These are phyloP conservation scores for Paraglomus occultum DNA, from an alignment of 192 early-diverging fungal genomes.

Conservation along the genomic window DNA sequence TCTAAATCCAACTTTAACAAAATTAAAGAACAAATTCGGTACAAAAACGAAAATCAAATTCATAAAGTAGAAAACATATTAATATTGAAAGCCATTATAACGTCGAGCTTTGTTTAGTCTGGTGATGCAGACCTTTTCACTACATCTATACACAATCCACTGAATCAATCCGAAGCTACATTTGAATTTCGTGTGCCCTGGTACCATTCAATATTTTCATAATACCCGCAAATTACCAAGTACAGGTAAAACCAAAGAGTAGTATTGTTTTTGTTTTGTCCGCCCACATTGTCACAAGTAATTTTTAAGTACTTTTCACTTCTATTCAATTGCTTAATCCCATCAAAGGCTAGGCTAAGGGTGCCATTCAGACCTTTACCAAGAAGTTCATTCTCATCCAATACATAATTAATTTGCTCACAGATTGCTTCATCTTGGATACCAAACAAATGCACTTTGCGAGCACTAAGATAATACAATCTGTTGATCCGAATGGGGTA, in stretches of 20 bases:
- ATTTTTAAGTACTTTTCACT: slow-evolving; percentile 31
- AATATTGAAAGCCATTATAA: too few relatives aligned
- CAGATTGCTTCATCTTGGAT: slow-evolving; percentile 26
- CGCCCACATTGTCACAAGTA: slow-evolving; percentile 25
- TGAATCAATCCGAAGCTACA: slow-evolving; percentile 28
- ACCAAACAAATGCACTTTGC: slow-evolving; percentile 30
- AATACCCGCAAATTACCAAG: slow-evolving; percentile 20
- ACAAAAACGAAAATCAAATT: too few relatives aligned
- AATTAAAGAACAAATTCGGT: too few relatives aligned
- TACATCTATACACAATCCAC: too few relatives aligned
- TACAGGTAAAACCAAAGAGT: slow-evolving; percentile 23
- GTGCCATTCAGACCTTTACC: slow-evolving; percentile 19
- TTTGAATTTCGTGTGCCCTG: slow-evolving; percentile 30
- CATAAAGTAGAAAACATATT: too few relatives aligned
- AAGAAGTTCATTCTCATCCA: slow-evolving; percentile 23
- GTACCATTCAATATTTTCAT: slow-evolving; percentile 22
- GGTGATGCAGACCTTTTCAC: too few relatives aligned
- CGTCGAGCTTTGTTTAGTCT: too few relatives aligned
- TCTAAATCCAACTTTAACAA: too few relatives aligned
- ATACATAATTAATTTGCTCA: slow-evolving; percentile 27
- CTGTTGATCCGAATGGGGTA: slow-evolving; percentile 24
- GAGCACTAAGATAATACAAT: slow-evolving; percentile 11
- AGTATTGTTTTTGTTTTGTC: slow-evolving; percentile 23
- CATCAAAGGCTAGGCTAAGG: slow-evolving; percentile 18
- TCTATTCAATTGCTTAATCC: slow-evolving; percentile 30